Evolutionary conservation across 805 yeast species (phyloP).

Genomic region (Komagataella ulmi): DNA sequence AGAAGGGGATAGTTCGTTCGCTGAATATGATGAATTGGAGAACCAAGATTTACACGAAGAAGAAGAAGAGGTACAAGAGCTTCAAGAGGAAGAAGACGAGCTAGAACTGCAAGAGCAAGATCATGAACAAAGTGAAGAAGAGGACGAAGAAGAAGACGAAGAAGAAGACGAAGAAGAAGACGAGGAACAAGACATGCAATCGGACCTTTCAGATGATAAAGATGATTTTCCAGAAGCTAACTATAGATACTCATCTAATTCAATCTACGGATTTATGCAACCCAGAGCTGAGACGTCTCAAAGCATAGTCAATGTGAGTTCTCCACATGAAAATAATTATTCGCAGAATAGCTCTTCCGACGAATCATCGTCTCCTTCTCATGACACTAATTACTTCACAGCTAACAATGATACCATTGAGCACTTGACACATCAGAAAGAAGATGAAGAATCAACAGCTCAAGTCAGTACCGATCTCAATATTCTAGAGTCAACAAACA

Average conservation of each 20-base stretch:
- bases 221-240: background rate
- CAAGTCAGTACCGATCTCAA: slow-evolving; percentile 5
- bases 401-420: background rate
- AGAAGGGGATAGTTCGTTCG: background rate
- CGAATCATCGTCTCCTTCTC: background rate
- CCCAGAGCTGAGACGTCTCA: background rate
- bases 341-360: background rate
- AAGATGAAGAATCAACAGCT: background rate
- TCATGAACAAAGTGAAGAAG: slow-evolving; percentile 7
- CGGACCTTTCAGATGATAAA: slow-evolving; percentile 5
- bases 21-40: background rate
- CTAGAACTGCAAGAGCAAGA: slow-evolving; percentile 3
- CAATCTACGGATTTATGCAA: background rate
- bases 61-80: slow-evolving; percentile 5
- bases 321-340: background rate
- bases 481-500: slow-evolving; percentile 1
- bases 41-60: slow-evolving; percentile 4
- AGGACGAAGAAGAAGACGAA: slow-evolving; percentile 14
- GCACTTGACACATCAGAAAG: background rate
- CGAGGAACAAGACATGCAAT: slow-evolving; percentile 4
- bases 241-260: background rate
- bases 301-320: background rate
- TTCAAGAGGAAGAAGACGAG: slow-evolving; percentile 7
- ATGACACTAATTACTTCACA: background rate
- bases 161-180: slow-evolving; percentile 13